Conservation (phyloP, 2,329 filamentous ascomycete species). For the Onygenales sp. region DNA sequence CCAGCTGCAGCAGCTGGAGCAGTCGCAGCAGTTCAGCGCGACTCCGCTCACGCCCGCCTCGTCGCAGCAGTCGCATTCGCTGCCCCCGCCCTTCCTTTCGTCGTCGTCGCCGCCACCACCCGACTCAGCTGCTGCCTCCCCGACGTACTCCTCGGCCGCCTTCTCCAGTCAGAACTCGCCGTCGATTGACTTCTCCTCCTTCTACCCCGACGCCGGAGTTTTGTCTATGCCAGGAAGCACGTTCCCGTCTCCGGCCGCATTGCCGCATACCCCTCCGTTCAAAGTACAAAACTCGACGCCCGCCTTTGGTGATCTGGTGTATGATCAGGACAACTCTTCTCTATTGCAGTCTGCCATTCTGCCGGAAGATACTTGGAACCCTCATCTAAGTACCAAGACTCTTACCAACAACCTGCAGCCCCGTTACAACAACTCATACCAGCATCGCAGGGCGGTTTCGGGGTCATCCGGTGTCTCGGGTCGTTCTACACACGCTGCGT, state of each 20-base stretch:
- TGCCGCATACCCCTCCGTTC: conserved; percentile 20
- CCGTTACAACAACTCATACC: conserved; percentile 10
- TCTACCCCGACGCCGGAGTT: conserved; percentile 6
- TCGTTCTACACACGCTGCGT: conserved; percentile 31
- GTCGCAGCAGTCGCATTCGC: conserved; percentile 5
- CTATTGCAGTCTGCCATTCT: conserved; percentile 22
- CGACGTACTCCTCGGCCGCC: conserved; percentile 8
- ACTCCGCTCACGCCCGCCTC: conserved; percentile 7
- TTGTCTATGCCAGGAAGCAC: conserved; percentile 10
- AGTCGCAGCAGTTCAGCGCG: conserved; percentile 2
- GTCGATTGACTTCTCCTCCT: conserved; percentile 8
- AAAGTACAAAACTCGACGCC: conserved; percentile 22
- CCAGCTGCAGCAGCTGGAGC: conserved; percentile 6
- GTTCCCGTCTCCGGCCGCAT: conserved; percentile 15
- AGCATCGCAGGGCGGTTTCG: conserved; percentile 33
- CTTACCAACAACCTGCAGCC: conserved; percentile 18
- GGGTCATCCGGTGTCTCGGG: conserved; percentile 32
- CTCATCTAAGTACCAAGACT: conserved; percentile 14
- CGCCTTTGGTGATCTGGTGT: conserved; percentile 15
- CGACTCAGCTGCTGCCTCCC: conserved; percentile 5
- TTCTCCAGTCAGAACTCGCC: conserved; percentile 12
- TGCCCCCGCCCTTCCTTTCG: conserved; percentile 1
- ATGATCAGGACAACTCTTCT: conserved; percentile 16
- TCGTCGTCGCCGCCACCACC: not conserved
- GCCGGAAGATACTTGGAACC: conserved; percentile 6